Base-by-base conservation (phyloP, 331 rosid species). In the Rosa hybrid region DNA sequence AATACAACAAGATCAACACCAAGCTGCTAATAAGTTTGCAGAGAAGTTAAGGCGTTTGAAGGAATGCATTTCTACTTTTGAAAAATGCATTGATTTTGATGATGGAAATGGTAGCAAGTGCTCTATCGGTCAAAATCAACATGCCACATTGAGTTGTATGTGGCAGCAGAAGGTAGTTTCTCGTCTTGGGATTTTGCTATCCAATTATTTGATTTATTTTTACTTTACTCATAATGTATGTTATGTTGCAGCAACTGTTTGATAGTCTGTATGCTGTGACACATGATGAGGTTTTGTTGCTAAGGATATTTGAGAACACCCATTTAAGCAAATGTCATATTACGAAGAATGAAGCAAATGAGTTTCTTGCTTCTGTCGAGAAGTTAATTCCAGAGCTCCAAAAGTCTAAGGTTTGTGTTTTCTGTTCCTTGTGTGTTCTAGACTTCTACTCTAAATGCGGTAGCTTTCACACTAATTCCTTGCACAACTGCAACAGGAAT, bases 101-200 rank as follows among this genome's bases (percentile, higher is more conserved):
- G 70, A 51, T 65, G 71, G 60, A 78, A 82, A 46, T 30, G 70
- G 74, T 75, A 71, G 74, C 78, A 84, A 68, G 80, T 80, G 80
- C 68, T 82, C 90, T 63, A 73, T 89, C 62, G 64, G 84, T 83
- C 88, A 88, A 60, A 85, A 87, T 74, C 96, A 87, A 81, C 82
- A 82, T 70, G 76, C 87, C 78, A 86, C 84, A 71, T 85, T 82
- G 71, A 86, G 82, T 74, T 95, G 92, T 92, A 76, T 93, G 94
- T 95, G 99, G 99, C 97, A 90, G 81, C 99, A 95, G 57, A 95
- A 95, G 88, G 97, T 86, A 81, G 75, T 63, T 70, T 71, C 11
- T 76, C 45, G n/a, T 7, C 21, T 20, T 70, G 44, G 77, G 10
- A 18, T 21, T 39, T 62, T 65, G 60, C 82, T 72, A 63, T 60